Percentiles rank a stretch among this genome's conserved stretches.
Conservation (phyloP, 805 yeast genomes). For the Zygotorulaspora chibaensis region DNA sequence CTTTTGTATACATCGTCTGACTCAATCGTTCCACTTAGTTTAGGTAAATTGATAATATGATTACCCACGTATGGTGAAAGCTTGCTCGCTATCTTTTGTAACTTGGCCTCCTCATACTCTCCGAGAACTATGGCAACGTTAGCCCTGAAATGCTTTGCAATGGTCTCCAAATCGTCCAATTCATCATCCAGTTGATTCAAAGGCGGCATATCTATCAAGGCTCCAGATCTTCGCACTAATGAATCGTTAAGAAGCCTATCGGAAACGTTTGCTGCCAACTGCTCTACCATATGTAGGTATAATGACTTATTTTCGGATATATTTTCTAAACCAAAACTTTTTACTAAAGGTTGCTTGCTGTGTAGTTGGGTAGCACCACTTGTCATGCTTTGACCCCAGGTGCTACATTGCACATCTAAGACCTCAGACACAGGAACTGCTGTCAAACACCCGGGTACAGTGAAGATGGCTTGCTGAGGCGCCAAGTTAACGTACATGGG, state of each 20-base stretch:
- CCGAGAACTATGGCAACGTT: constrained; percentile 23
- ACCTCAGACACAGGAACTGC: constrained; percentile 82
- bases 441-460: constrained; percentile 77
- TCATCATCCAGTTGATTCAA: constrained; percentile 19
- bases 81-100: constrained; percentile 15
- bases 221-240: constrained; percentile 33
- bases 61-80: constrained; percentile 12
- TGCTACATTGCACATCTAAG: constrained; percentile 64
- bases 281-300: constrained; percentile 47
- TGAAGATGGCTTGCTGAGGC: constrained; percentile 64
- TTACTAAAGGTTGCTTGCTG: constrained; percentile 86
- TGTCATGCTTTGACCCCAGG: constrained; percentile 74
- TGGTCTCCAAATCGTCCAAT: constrained; percentile 15
- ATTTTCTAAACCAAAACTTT: constrained; percentile 67
- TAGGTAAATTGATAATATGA: constrained; percentile 52
- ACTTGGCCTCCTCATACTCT: constrained; percentile 14
- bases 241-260: constrained; percentile 29
- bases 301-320: constrained; percentile 47
- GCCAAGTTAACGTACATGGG: constrained; percentile 79
- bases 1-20: constrained; percentile 66
- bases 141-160: constrained; percentile 21
- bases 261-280: constrained; percentile 45
- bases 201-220: constrained; percentile 32
- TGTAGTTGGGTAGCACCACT: constrained; percentile 73
- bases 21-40: constrained; percentile 74